These are phyloP conservation scores for Schizochytrium sp. DNA, from an alignment of 108 stramenopile species.

Conservation along the genomic window DNA sequence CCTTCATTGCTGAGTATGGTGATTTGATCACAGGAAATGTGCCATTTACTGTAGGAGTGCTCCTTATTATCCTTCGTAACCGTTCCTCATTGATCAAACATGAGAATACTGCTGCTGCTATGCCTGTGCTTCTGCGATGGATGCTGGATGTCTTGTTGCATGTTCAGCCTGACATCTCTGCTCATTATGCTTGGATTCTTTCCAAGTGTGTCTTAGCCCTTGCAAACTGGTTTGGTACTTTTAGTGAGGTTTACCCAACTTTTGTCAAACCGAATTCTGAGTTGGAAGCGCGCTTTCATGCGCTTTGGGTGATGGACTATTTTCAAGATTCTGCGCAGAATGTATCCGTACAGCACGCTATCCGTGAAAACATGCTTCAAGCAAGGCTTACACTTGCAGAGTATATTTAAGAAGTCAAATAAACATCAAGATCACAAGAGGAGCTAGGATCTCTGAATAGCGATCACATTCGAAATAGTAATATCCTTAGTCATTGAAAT, in stretches of 20 bases:
- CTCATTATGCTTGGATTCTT: neutral
- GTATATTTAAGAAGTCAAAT: neutral
- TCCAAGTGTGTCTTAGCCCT: neutral
- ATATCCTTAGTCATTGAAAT: too few relatives aligned
- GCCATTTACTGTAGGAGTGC: neutral
- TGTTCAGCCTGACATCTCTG: neutral
- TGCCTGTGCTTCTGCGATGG: constrained; percentile 15
- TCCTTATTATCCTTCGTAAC: neutral
- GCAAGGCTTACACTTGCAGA: neutral
- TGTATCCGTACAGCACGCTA: neutral
- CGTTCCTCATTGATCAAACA: neutral
- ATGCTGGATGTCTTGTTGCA: neutral
- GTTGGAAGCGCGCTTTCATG: neutral
- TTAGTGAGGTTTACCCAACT: neutral
- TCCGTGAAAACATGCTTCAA: neutral
- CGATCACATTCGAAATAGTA: too few relatives aligned
- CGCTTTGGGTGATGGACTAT: neutral
- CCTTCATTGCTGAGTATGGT: neutral
- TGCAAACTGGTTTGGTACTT: neutral
- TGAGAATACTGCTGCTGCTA: neutral
- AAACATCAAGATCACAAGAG: too few relatives aligned
- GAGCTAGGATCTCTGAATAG: too few relatives aligned
- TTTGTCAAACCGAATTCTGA: neutral
- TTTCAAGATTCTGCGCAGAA: neutral
- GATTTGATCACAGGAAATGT: neutral